Evolutionary conservation across 306 rosid species (phyloP), one percentile per base, ranked within the genome.

Genomic region (Dalbergia cochinchinensis): DNA sequence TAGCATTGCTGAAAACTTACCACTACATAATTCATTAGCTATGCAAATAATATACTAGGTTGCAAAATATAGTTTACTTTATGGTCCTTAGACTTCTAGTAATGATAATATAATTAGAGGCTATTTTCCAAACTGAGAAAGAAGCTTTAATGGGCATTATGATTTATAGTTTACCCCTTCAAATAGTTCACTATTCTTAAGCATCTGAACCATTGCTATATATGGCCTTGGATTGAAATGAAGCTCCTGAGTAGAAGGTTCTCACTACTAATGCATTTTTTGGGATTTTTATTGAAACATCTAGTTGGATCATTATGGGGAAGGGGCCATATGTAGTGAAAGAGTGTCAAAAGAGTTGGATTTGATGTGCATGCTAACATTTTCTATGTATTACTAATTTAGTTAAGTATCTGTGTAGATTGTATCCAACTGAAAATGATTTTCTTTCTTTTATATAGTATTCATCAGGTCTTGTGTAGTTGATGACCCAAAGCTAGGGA

Each of bases 201-300:
- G 60, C 54, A 50, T 69, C 8, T 22, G 42, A 57, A 68, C 57
- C 12, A 34, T 18, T 45, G n/a, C 39, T 78, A 69, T 47, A 33
- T 69, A 34, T 66, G 69, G 37, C n/a, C 60, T 3, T 58, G 60
- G 69, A 44, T 68, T 68, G 76, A 42, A 44, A 68, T 42, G 20
- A 16, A 16, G 39, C 68, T 41, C 50, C 58, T n/a, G 57, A 18
- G 3, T 53, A 22, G 20, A 58, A 62, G 37, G 31, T 69, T 69
- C 69, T 31, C 47, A 53, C 31, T 54, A 39, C 45, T 37, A 33
- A 5, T 39, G 16, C 57, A 44, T 69, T 47, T 11, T 22, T 65
- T 22, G 35, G 15, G 26, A 59, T 68, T 33, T 11, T n/a, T 47
- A 34, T 42, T 70, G 71, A 60, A 69, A 45, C 18, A 47, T 34